A percentile compares a stretch with the other conserved stretches of the same genome.
Evolutionary conservation across 805 yeast species (phyloP).

Genomic region (Starmera caribaea): DNA sequence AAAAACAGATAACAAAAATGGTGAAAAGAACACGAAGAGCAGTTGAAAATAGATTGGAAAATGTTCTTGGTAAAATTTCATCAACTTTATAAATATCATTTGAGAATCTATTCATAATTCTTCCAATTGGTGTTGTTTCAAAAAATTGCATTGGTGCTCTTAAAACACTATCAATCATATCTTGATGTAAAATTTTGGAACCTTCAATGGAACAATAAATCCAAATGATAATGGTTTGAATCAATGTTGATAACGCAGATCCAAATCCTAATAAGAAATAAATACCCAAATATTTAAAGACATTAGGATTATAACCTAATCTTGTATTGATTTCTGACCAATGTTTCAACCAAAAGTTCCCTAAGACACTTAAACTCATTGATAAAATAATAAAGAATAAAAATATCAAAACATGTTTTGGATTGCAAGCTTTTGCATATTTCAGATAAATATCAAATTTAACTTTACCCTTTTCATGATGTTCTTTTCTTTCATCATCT

Average conservation of each 20-base stretch:
- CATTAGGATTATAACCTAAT: constrained; percentile 61
- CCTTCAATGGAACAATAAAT: constrained; percentile 51
- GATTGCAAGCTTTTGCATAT: constrained; percentile 84
- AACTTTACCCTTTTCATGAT: constrained; percentile 87
- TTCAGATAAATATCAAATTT: constrained; percentile 75
- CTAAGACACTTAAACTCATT: constrained; percentile 51
- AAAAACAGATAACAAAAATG: constrained; percentile 64
- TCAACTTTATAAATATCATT: constrained; percentile 87
- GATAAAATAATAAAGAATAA: constrained; percentile 45
- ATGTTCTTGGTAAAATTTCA: constrained; percentile 63
- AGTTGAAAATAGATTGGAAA: constrained; percentile 58
- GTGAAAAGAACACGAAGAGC: constrained; percentile 62
- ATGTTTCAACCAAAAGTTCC: constrained; percentile 89
- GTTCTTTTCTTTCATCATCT: constrained; percentile 45
- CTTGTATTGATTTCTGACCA: constrained; percentile 89
- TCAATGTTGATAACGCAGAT: constrained; percentile 37
- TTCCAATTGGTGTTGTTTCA: constrained; percentile 92
- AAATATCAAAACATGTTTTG: constrained; percentile 50
- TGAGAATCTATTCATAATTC: constrained; percentile 84
- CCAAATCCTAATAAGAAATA: constrained; percentile 49
- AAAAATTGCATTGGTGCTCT: constrained; percentile 94
- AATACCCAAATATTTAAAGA: constrained; percentile 50
- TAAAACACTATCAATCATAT: constrained; percentile 65
- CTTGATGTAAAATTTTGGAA: constrained; percentile 63
- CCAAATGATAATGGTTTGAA: constrained; percentile 39